These are phyloP conservation scores for Trypanosoma vivax DNA, from an alignment of 208 protist species.

Conservation along the genomic window DNA sequence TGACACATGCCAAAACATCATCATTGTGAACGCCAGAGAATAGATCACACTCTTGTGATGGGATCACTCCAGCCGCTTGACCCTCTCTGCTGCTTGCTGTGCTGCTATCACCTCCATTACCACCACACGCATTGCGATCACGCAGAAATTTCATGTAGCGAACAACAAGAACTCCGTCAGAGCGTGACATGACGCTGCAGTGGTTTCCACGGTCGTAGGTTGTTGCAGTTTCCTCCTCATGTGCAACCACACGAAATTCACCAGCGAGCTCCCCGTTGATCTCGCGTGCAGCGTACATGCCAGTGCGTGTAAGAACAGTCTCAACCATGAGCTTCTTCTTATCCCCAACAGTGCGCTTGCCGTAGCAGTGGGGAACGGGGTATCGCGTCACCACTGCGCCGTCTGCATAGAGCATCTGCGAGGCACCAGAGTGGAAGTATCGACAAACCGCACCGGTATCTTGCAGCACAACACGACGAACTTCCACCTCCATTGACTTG, in stretches of 20 bases:
- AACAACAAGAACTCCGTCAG: constrained; percentile 54
- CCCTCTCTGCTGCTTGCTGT: not conserved
- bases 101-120: not conserved
- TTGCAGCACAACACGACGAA: constrained; percentile 39
- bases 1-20: constrained; percentile 28
- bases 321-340: constrained; percentile 18
- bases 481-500: constrained; percentile 47
- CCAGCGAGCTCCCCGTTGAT: not conserved
- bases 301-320: constrained; percentile 39
- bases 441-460: constrained; percentile 47
- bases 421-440: constrained; percentile 55
- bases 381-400: constrained; percentile 54
- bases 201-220: constrained; percentile 49
- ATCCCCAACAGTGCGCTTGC: not conserved
- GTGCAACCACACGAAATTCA: not conserved
- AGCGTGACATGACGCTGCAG: constrained; percentile 45
- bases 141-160: constrained; percentile 27
- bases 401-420: constrained; percentile 59
- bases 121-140: constrained; percentile 1
- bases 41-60: not conserved
- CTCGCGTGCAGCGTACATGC: constrained; percentile 37
- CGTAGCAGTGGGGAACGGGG: constrained; percentile 1
- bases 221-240: not conserved
- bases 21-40: not conserved
- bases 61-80: not conserved